Evolutionary conservation across 2,329 filamentous ascomycete genomes (phyloP).

Genomic region (Scytalidium sp.): DNA sequence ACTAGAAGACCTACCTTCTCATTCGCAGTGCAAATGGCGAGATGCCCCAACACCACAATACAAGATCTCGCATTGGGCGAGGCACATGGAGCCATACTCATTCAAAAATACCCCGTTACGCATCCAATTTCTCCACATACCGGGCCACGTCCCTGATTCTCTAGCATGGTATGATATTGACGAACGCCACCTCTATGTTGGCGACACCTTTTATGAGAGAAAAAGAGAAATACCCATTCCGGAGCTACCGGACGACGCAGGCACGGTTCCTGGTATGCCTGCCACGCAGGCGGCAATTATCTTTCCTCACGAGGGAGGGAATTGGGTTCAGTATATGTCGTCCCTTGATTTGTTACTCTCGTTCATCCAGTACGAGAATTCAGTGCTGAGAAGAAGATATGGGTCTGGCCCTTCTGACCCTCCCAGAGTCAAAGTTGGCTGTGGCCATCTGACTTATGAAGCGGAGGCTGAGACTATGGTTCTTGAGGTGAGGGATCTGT

Average conservation of each 20-base stretch:
- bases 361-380: conserved; percentile 32
- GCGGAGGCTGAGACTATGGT: conserved; percentile 35
- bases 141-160: conserved; percentile 44
- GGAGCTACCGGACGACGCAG: conserved; percentile 19
- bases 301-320: conserved; percentile 35
- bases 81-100: conserved; percentile 31
- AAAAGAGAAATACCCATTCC: conserved; percentile 22
- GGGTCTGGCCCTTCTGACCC: conserved; percentile 14
- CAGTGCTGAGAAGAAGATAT: conserved; percentile 16
- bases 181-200: conserved; percentile 41
- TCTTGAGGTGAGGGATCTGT: conserved; percentile 29
- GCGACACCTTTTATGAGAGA: conserved; percentile 42
- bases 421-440: conserved; percentile 24
- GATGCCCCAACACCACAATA: conserved; percentile 35
- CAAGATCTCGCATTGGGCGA: conserved; percentile 37
- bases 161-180: conserved; percentile 41
- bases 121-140: conserved; percentile 41
- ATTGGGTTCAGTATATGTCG: conserved; percentile 34
- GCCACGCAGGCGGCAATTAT: conserved; percentile 29
- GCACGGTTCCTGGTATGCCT: conserved; percentile 13
- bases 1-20: conserved; percentile 31
- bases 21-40: conserved; percentile 38
- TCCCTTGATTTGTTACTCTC: conserved; percentile 31
- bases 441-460: conserved; percentile 34
- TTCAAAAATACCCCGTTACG: conserved; percentile 24